phyloP scores from a whole-genome alignment of 202 grass and related monocot species.

The Alloteropsis angusta region DNA sequence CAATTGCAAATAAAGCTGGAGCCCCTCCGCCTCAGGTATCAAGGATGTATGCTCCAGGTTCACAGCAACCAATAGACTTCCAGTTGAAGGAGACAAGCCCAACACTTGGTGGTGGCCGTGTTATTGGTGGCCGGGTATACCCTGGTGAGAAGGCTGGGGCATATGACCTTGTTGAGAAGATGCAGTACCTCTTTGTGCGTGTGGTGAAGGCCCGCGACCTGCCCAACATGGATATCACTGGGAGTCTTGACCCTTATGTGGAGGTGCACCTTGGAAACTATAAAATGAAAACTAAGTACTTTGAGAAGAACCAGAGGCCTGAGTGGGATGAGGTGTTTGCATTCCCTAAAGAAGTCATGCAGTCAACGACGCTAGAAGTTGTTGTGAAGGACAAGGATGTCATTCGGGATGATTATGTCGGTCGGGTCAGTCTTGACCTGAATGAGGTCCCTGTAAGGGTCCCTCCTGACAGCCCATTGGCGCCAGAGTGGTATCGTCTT shows the following conservation, averaged over 20 bases:
- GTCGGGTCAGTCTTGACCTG: conserved; percentile 54
- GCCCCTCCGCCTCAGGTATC: conserved; percentile 17
- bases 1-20: conserved; percentile 21
- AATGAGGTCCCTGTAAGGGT: conserved; percentile 70
- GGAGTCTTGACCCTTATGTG: conserved; percentile 79
- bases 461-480: conserved; percentile 89
- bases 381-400: conserved; percentile 70
- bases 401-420: conserved; percentile 57
- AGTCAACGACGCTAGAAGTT: conserved; percentile 46
- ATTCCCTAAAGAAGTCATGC: conserved; percentile 56
- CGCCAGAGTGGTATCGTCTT: conserved; percentile 90
- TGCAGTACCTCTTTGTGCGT: conserved; percentile 86
- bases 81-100: conserved; percentile 77
- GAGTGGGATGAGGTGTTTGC: conserved; percentile 90
- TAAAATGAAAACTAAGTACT: conserved; percentile 53
- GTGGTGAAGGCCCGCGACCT: conserved; percentile 85
- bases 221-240: conserved; percentile 67
- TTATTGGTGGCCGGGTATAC: conserved; percentile 44
- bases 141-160: conserved; percentile 47
- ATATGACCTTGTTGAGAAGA: conserved; percentile 87
- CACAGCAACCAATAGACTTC: conserved; percentile 56
- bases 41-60: conserved; percentile 49
- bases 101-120: conserved; percentile 59
- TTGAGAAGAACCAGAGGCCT: conserved; percentile 61
- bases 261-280: conserved; percentile 78